Evolutionary conservation across 805 yeast genomes (phyloP).

Genomic region (Priceomyces fermenticarens): DNA sequence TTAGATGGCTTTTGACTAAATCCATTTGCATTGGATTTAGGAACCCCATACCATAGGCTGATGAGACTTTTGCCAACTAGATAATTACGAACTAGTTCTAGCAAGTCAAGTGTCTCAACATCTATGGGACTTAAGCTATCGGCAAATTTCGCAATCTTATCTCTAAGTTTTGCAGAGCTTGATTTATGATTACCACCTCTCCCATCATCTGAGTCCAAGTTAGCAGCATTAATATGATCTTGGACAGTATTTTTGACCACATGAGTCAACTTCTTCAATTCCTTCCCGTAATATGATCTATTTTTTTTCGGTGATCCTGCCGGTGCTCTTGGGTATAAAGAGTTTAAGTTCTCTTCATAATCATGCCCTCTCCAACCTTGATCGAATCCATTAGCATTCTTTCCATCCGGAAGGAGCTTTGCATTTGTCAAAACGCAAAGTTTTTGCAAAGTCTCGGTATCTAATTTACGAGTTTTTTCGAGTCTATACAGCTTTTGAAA

Average conservation of each 20-base stretch:
- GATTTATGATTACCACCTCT: slow-evolving; percentile 11
- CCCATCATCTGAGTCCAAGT: slow-evolving; percentile 16
- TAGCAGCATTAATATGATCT: slow-evolving; percentile 42
- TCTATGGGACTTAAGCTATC: slow-evolving; percentile 34
- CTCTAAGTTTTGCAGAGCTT: slow-evolving; percentile 27
- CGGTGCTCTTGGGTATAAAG: neutral
- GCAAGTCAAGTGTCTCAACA: slow-evolving; percentile 41
- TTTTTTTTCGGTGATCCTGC: slow-evolving; percentile 19
- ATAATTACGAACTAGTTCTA: slow-evolving; percentile 26
- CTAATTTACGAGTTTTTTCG: slow-evolving; percentile 51
- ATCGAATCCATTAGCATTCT: slow-evolving; percentile 5
- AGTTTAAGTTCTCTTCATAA: neutral
- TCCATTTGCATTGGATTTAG: neutral
- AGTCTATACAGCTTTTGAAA: slow-evolving; percentile 73
- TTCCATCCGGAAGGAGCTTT: slow-evolving; percentile 23
- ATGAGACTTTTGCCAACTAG: slow-evolving; percentile 32
- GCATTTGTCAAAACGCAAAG: slow-evolving; percentile 35
- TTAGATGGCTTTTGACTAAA: neutral
- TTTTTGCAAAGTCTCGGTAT: slow-evolving; percentile 48
- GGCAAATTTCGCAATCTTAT: slow-evolving; percentile 32
- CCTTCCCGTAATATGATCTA: slow-evolving; percentile 36
- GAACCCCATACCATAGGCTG: slow-evolving; percentile 30
- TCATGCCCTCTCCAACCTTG: neutral
- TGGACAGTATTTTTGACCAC: slow-evolving; percentile 73
- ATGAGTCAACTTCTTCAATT: slow-evolving; percentile 51